A percentile compares a stretch with the other conserved stretches of the same genome.
Evolutionary conservation across 2,329 filamentous ascomycete genomes (phyloP).

Genomic region (Magnaporthiopsis rhizophila): DNA sequence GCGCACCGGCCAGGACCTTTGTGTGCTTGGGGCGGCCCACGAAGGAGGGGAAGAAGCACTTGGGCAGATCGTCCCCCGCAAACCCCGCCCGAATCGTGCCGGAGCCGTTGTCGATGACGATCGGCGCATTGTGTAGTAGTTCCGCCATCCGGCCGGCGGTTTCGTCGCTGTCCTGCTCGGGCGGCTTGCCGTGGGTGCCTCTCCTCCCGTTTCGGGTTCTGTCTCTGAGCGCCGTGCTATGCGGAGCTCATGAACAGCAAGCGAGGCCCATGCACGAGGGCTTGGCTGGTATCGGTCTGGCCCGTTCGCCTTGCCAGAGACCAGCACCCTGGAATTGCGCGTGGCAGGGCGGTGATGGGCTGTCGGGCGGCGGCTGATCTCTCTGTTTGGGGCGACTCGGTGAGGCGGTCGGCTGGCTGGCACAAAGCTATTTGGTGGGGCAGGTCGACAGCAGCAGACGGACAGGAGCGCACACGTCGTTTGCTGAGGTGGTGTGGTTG

Average conservation of each 20-base stretch:
- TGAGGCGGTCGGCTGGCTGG: too few species aligned
- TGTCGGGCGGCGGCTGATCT: not conserved
- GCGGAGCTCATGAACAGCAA: not conserved
- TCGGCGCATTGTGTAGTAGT: slow-evolving; percentile 87
- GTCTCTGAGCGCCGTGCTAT: not conserved
- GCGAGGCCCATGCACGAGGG: not conserved
- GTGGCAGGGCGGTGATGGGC: not conserved
- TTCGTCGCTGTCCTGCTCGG: not conserved
- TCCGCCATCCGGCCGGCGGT: slow-evolving; percentile 38
- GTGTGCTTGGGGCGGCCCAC: slow-evolving; percentile 94
- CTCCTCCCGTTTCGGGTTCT: not conserved
- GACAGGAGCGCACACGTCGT: not conserved
- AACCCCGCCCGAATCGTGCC: slow-evolving; percentile 96
- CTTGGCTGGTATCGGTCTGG: not conserved
- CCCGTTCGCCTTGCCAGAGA: not conserved
- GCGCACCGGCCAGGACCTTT: slow-evolving; percentile 86
- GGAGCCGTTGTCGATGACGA: slow-evolving; percentile 98
- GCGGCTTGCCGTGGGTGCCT: not conserved
- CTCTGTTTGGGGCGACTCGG: not conserved
- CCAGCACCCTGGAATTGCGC: not conserved
- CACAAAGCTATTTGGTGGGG: not conserved
- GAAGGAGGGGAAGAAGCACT: slow-evolving; percentile 96
- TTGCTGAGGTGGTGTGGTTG: not conserved
- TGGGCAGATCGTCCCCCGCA: slow-evolving; percentile 89
- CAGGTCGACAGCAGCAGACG: not conserved